These are phyloP conservation scores for Eutrema yunnanense DNA, from an alignment of 345 rosid species.

Conservation along the genomic window DNA sequence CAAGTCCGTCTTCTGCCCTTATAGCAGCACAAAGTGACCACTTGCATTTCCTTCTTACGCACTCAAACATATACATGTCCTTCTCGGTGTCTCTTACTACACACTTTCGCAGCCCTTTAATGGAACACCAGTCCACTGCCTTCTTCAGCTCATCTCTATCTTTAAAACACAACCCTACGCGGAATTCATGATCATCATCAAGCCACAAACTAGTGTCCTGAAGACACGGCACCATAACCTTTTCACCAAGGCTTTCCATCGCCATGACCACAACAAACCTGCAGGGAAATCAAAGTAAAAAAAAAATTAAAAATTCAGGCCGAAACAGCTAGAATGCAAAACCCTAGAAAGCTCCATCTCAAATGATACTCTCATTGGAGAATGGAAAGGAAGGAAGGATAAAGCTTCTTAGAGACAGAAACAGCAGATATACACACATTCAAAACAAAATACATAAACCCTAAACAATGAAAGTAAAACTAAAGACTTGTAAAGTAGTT, in stretches of 20 bases:
- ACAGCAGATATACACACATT: background rate
- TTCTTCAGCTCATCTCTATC: constrained; percentile 10
- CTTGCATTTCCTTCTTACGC: constrained; percentile 13
- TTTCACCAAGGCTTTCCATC: background rate
- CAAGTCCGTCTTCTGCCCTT: background rate
- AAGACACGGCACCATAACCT: background rate
- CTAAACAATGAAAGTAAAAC: background rate
- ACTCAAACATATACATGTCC: background rate
- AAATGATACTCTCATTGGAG: background rate
- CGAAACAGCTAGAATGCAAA: background rate
- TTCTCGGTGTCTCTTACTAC: background rate
- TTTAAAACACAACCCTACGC: background rate
- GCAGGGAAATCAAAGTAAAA: background rate
- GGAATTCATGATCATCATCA: background rate
- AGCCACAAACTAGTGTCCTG: constrained; percentile 4
- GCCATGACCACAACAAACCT: background rate
- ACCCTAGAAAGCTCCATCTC: background rate
- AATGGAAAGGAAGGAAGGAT: no score
- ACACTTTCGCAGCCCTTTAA: background rate
- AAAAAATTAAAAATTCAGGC: background rate
- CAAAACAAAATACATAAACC: background rate
- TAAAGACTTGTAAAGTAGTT: no score
- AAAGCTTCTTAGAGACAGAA: no score
- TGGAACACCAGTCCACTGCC: constrained; percentile 2
- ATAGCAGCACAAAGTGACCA: background rate